phyloP scores from a whole-genome alignment of 352 stramenopile species.

The Phytophthora macrochlamydospora region DNA sequence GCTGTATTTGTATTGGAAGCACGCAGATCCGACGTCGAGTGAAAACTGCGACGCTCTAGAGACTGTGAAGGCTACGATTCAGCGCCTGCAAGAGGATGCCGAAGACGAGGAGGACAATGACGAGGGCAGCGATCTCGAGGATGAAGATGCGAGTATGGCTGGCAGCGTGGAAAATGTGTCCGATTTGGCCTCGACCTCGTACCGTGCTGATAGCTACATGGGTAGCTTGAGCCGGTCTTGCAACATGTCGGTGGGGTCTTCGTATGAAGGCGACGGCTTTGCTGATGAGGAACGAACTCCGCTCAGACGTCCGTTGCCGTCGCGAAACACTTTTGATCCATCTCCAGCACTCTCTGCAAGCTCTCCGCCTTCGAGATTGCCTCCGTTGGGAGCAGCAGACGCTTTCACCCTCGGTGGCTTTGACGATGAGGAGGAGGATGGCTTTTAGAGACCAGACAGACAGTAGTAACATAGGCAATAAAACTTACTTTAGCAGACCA shows the following conservation, averaged over 20 bases:
- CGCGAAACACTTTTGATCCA: constrained; percentile 60
- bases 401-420: constrained; percentile 70
- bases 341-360: constrained; percentile 72
- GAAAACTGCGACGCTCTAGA: constrained; percentile 73
- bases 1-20: constrained; percentile 95
- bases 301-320: constrained; percentile 33
- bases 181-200: constrained; percentile 29
- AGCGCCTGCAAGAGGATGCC: constrained; percentile 55
- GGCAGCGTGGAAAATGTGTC: constrained; percentile 39
- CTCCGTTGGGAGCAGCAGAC: constrained; percentile 51
- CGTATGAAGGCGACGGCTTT: constrained; percentile 52
- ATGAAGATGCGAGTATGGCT: constrained; percentile 68
- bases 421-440: constrained; percentile 67
- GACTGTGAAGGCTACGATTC: constrained; percentile 67
- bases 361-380: constrained; percentile 69
- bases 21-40: constrained; percentile 77
- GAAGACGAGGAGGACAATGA: constrained; percentile 43
- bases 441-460: constrained; percentile 40
- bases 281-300: constrained; percentile 47
- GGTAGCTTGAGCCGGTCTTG: constrained; percentile 49
- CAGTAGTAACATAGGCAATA: constrained; percentile 12
- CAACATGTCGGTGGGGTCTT: constrained; percentile 65
- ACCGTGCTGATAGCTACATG: constrained; percentile 56
- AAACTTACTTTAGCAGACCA: background rate
- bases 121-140: constrained; percentile 43